Evolutionary conservation across 73 alveolate species (phyloP).

Genomic region (Paramecium pentaurelia): DNA sequence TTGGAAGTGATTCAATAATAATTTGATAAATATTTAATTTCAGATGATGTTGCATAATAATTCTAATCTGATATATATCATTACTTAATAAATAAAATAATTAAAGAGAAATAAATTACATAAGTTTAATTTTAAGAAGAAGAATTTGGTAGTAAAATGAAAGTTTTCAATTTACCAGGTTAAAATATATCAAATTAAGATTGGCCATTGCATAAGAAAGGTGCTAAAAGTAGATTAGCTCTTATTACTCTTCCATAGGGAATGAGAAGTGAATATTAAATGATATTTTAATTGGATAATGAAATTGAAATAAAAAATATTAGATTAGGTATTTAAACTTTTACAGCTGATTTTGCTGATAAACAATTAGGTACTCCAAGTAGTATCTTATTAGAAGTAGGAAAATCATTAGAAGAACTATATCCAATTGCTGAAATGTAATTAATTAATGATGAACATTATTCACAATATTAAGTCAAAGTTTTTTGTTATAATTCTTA

Average conservation of each 20-base stretch:
- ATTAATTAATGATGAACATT: conserved; percentile 24
- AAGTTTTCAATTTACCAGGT: not conserved
- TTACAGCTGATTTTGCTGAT: not conserved
- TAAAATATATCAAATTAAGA: not conserved
- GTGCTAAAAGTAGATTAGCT: conserved; percentile 16
- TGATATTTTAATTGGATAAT: conserved; percentile 14
- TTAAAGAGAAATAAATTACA: not conserved
- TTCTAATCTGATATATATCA: not conserved
- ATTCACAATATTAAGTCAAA: conserved; percentile 5
- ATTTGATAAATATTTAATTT: not conserved
- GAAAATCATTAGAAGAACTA: not conserved
- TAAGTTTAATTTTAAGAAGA: not conserved
- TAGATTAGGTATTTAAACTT: not conserved
- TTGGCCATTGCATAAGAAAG: conserved; percentile 33
- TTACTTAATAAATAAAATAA: not conserved
- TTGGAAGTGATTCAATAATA: not conserved
- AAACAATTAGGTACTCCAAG: conserved; percentile 19
- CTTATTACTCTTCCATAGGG: not conserved
- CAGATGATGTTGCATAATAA: not conserved
- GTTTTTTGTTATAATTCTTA: conserved; percentile 4
- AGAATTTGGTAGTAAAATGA: not conserved
- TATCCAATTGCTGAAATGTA: not conserved
- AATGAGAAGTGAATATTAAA: not conserved
- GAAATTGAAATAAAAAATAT: not conserved
- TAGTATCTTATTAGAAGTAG: not conserved